Base-by-base conservation (phyloP, 768 basidiomycete species). In the Mycena maculata region DNA sequence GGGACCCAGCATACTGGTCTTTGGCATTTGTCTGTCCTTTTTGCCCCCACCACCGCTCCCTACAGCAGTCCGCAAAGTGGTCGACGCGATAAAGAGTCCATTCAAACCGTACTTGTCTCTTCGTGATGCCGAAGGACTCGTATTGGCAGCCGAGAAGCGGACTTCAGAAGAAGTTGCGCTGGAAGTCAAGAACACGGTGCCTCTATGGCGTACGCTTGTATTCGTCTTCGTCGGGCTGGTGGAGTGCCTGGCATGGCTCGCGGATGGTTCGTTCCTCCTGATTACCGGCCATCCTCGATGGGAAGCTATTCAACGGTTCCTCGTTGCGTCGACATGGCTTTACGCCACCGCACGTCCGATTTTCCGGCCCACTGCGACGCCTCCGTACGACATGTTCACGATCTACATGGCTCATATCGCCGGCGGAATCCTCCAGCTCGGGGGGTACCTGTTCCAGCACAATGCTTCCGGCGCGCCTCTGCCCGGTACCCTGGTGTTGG, bases 331-430 rank as follows among this genome's bases (percentile, higher is more conserved):
- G 0, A 79, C 87, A 3, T 94, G 93, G 93, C 75, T 91, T 41
- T 93, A 92, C 70, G 87, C 90, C 1, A 30, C 87, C 22, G 70
- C 83, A 23, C 87, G 88, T 49, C 87, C 90, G 1, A 78, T 90
- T 16, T 72, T 83, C 30, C 79, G 80, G 41, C 87, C 89, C 0
- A 79, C 81, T 7, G 77, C 85, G 0, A 94, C 91, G 0, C 83
- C 85, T 2, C 90, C 90, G 20, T 85, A 78, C 68, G 92, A 91
- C 71, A 76, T 94, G 20, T 86, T 94, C 74, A 71, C 78, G 0
- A 74, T 94, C 2, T 92, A 89, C 71, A 25, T 83, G 11, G 57
- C 82, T 1, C 84, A 90, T 33, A 72, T 92, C 22, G 66, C 76
- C 18, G 78, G 81, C 27, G 85, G 80, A 0, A 64, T 84, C 0